phyloP scores from a whole-genome alignment of 495 filamentous ascomycete genomes.

The Penicillium diatomitis region DNA sequence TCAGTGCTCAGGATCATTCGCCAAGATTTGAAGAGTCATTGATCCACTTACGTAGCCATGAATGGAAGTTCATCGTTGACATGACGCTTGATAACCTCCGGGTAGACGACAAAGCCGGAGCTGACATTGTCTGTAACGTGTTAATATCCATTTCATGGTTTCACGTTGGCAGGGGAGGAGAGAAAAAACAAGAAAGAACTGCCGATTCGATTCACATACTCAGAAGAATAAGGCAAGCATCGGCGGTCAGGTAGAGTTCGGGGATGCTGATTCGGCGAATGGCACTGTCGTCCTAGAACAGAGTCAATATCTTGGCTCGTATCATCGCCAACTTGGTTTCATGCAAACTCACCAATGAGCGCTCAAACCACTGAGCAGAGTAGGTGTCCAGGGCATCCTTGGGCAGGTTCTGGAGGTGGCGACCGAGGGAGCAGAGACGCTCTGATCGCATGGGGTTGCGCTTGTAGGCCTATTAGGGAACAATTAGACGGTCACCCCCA shows the following conservation, averaged over 20 bases:
- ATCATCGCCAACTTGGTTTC: no score
- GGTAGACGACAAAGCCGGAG: constrained; percentile 79
- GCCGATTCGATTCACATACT: constrained; percentile 19
- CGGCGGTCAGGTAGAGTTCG: constrained; percentile 72
- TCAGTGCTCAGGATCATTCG: constrained; percentile 9
- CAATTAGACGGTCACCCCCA: constrained; percentile 7
- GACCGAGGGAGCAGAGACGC: constrained; percentile 68
- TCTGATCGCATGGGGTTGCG: constrained; percentile 86
- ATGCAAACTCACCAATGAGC: constrained; percentile 37
- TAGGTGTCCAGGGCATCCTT: constrained; percentile 69
- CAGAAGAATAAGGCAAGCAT: constrained; percentile 69
- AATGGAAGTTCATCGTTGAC: constrained; percentile 79
- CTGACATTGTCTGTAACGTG: constrained; percentile 57
- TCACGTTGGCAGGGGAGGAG: background rate
- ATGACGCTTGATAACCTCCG: constrained; percentile 58
- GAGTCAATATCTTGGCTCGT: background rate
- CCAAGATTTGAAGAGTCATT: background rate
- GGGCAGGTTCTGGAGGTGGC: constrained; percentile 55
- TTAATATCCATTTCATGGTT: background rate
- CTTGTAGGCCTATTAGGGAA: constrained; percentile 64
- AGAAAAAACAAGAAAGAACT: background rate
- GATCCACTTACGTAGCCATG: constrained; percentile 59
- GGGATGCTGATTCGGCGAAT: constrained; percentile 67
- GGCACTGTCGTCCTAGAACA: constrained; percentile 44
- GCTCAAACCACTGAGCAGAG: constrained; percentile 76